Base-by-base conservation (phyloP, 805 yeast genomes). In the Saccharomycopsis malanga region DNA sequence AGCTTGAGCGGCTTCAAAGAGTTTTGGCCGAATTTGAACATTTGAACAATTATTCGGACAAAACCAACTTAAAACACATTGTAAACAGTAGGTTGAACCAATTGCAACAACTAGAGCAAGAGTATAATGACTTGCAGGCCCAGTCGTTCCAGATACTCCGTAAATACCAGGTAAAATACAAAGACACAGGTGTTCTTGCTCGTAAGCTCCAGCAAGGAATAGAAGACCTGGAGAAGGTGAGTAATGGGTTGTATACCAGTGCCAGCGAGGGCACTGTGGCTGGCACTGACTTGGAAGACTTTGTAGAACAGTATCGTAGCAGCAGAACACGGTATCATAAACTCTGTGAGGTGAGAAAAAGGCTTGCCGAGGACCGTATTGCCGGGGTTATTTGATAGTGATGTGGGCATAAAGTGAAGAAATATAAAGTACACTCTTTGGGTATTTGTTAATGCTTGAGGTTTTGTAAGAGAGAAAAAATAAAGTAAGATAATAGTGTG, bases 341-440 rank as follows among this genome's bases (percentile, higher is more conserved):
- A n/a, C 17, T 24, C 14, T 27, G 18, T 10, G 51, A 50, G 34
- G 37, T 38, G 12, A 30, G 25, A 15, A 50, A 50, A 24, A 27
- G 48, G 22, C 27, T 46, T 12, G 10, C 39, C 10, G 50, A 42
- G 30, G 48, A 50, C 34, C 17, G 51, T 29, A 50, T 50, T 14
- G 51, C 38, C 2, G 53, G 53, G 12, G 37, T 50, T 5, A 34
- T 46, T 15, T 46, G 20, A 17, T 20, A n/a, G n/a, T n/a, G n/a
- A n/a, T n/a, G n/a, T n/a, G n/a, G n/a, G n/a, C n/a, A n/a, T n/a
- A n/a, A n/a, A n/a, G n/a, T n/a, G n/a, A n/a, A n/a, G n/a, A n/a
- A n/a, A n/a, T n/a, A n/a, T n/a, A n/a, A n/a, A n/a, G n/a, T n/a
- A n/a, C n/a, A n/a, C n/a, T n/a, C n/a, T n/a, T n/a, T n/a, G n/a